Conservation (phyloP, 1,139 yeast species). For the Yamadazyma atmosphaerica region DNA sequence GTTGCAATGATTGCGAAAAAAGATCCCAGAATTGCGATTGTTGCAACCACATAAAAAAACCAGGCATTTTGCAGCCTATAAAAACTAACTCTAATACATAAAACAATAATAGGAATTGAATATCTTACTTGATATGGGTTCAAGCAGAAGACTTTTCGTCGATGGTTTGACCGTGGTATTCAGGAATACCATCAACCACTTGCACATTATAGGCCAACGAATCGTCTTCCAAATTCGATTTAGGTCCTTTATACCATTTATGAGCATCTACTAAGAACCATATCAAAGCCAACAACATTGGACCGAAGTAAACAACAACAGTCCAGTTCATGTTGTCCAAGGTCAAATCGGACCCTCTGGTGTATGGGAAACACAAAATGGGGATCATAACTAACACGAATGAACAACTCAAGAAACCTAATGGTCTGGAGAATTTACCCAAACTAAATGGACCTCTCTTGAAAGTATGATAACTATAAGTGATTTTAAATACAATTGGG, state of each 20-base stretch:
- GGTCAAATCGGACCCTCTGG: slow-evolving; percentile 44
- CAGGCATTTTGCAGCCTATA: no score
- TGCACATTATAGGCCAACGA: slow-evolving; percentile 19
- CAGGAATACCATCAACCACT: slow-evolving; percentile 6
- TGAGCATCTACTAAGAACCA: slow-evolving; percentile 61
- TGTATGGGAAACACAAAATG: slow-evolving; percentile 62
- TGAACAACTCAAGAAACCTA: slow-evolving; percentile 33
- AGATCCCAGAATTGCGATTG: neutral
- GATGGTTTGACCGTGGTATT: neutral
- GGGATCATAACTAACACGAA: slow-evolving; percentile 64
- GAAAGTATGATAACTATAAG: slow-evolving; percentile 53
- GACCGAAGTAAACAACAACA: slow-evolving; percentile 62
- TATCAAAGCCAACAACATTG: slow-evolving; percentile 48
- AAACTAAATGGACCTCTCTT: slow-evolving; percentile 69
- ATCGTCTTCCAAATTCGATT: slow-evolving; percentile 47
- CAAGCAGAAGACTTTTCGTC: neutral
- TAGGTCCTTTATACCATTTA: slow-evolving; percentile 68
- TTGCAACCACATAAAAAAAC: neutral
- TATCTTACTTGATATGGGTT: no score
- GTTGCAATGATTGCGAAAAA: slow-evolving; percentile 2
- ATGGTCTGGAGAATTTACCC: slow-evolving; percentile 53
- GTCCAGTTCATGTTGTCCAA: slow-evolving; percentile 68
- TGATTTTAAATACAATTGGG: slow-evolving; percentile 63
- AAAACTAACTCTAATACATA: no score
- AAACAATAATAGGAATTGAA: no score